Evolutionary conservation across 2,329 filamentous ascomycete species (phyloP).

Genomic region (Pseudogymnoascus sp.): DNA sequence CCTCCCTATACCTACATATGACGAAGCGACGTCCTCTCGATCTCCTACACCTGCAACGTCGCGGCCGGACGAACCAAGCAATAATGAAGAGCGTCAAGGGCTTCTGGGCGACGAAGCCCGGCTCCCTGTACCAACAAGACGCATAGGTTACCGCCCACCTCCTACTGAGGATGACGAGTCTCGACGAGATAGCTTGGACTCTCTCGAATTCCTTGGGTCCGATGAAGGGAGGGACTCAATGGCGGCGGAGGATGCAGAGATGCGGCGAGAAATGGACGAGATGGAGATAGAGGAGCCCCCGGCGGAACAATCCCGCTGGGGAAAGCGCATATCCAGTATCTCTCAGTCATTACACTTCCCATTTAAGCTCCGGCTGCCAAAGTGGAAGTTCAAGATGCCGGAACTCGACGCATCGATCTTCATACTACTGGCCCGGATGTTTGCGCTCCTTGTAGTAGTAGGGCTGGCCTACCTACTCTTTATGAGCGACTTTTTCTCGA

Average conservation of each 20-base stretch:
- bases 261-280: slow-evolving; percentile 79
- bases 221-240: slow-evolving; percentile 44
- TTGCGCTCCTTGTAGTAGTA: slow-evolving; percentile 68
- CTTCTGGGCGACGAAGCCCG: slow-evolving; percentile 50
- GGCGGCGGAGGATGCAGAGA: slow-evolving; percentile 49
- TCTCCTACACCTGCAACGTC: slow-evolving; percentile 54
- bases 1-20: slow-evolving; percentile 73
- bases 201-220: slow-evolving; percentile 41
- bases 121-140: slow-evolving; percentile 34
- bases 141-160: slow-evolving; percentile 63
- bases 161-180: slow-evolving; percentile 74
- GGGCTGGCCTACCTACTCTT: slow-evolving; percentile 78
- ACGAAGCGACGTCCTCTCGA: slow-evolving; percentile 62
- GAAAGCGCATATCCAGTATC: slow-evolving; percentile 31
- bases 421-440: slow-evolving; percentile 62
- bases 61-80: slow-evolving; percentile 53
- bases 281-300: slow-evolving; percentile 73
- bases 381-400: slow-evolving; percentile 21
- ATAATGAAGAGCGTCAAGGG: slow-evolving; percentile 69
- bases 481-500: slow-evolving; percentile 72
- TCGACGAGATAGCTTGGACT: slow-evolving; percentile 23
- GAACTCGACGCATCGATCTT: slow-evolving; percentile 33
- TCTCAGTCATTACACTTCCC: slow-evolving; percentile 21
- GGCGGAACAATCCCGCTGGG: slow-evolving; percentile 34
- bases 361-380: slow-evolving; percentile 23